Conservation (phyloP, 2,329 filamentous ascomycete genomes). For the Domatiomyces catenatus region DNA sequence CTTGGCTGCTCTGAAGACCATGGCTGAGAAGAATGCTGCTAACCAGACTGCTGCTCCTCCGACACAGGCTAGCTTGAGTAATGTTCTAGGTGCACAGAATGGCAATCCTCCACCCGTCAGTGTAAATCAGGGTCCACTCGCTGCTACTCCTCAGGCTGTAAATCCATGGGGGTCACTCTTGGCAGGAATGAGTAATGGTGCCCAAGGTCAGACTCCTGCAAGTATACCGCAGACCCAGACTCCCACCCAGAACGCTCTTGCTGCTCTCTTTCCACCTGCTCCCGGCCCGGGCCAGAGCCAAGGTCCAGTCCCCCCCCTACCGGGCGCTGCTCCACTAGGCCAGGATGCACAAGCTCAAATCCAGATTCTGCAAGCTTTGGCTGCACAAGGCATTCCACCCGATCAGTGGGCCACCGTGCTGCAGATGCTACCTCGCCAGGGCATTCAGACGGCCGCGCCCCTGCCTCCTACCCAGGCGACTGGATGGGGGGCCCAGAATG, state of each 20-base stretch:
- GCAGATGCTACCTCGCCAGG: slow-evolving; percentile 32
- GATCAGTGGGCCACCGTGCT: slow-evolving; percentile 56
- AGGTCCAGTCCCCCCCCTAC: slow-evolving; percentile 19
- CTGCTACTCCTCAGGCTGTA: slow-evolving; percentile 40
- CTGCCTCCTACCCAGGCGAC: slow-evolving; percentile 15
- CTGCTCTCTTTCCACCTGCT: slow-evolving; percentile 24
- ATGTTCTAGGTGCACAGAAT: slow-evolving; percentile 36
- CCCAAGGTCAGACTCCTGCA: slow-evolving; percentile 24
- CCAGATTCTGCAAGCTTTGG: slow-evolving; percentile 57
- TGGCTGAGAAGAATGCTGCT: slow-evolving; percentile 58
- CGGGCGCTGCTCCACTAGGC: slow-evolving; percentile 17
- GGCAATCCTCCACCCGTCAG: slow-evolving; percentile 25
- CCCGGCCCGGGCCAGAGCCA: slow-evolving; percentile 15
- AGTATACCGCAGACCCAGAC: slow-evolving; percentile 9
- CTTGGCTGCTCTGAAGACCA: slow-evolving; percentile 63
- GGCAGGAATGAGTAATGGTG: slow-evolving; percentile 28
- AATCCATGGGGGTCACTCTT: slow-evolving; percentile 40
- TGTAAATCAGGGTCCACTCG: slow-evolving; percentile 30
- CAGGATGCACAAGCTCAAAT: slow-evolving; percentile 53
- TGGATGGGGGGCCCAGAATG: slow-evolving; percentile 24
- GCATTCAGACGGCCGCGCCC: slow-evolving; percentile 23
- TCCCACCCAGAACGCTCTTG: slow-evolving; percentile 23
- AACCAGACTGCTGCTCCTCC: slow-evolving; percentile 27
- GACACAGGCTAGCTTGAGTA: slow-evolving; percentile 29
- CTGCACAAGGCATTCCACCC: slow-evolving; percentile 58